Percentiles rank a stretch among this genome's conserved stretches.
phyloP scores from a whole-genome alignment of 78 protist genomes.

The Dictyostelium capitatum region DNA sequence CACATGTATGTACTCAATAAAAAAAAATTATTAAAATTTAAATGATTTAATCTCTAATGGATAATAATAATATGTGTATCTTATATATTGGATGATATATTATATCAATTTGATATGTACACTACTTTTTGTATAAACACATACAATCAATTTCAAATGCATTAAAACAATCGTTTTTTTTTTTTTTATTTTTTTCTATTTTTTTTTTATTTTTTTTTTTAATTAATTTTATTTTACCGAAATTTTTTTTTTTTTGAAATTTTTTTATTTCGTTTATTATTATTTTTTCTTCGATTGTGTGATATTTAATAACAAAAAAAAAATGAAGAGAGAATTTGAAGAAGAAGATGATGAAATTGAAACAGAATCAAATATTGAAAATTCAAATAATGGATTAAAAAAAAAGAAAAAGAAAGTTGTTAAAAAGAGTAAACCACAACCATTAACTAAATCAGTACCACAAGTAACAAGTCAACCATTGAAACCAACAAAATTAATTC shows the following conservation, averaged over 20 bases:
- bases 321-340: slow-evolving; percentile 14
- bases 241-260: background rate
- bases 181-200: background rate
- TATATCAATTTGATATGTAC: no score
- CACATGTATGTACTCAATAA: no score
- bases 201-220: no score
- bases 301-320: no score
- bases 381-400: background rate
- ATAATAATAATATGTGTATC: no score
- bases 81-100: no score
- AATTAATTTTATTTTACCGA: background rate
- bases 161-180: background rate
- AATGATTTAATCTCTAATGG: no score
- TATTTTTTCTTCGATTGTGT: no score
- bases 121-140: no score
- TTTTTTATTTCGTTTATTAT: background rate
- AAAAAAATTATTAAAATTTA: no score
- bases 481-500: slow-evolving; percentile 56
- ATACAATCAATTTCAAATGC: no score
- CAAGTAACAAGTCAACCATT: background rate
- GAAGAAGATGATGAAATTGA: slow-evolving; percentile 26
- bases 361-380: background rate
- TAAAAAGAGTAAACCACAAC: slow-evolving; percentile 61
- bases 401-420: slow-evolving; percentile 31
- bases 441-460: slow-evolving; percentile 37